These are phyloP conservation scores for Phanerochaete carnosa DNA, from an alignment of 768 basidiomycete species.

Conservation along the genomic window DNA sequence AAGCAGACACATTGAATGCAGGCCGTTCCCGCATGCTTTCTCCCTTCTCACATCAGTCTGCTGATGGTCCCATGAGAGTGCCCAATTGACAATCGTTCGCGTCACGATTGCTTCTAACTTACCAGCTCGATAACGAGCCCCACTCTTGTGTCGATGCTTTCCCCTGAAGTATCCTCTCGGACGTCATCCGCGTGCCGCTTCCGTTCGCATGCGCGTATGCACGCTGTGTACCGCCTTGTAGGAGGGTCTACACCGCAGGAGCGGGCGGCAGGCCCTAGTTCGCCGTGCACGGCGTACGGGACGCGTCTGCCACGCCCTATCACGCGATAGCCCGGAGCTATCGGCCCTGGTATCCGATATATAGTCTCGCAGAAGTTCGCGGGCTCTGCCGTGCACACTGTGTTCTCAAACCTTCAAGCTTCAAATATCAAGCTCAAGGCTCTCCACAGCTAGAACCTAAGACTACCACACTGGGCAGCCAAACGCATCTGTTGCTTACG, in stretches of 20 bases:
- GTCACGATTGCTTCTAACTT: background rate
- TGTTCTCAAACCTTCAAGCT: too few relatives aligned
- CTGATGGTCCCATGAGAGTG: slow-evolving; percentile 1
- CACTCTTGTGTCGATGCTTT: background rate
- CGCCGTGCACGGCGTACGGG: background rate
- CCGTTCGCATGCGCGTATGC: background rate
- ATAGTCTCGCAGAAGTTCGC: background rate
- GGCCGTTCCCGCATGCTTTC: background rate
- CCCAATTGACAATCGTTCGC: background rate
- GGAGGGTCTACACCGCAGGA: background rate
- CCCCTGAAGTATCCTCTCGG: background rate
- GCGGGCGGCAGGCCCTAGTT: background rate
- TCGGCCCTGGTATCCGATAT: background rate
- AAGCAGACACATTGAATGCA: background rate
- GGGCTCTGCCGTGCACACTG: background rate
- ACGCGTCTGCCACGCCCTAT: background rate
- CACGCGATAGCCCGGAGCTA: background rate
- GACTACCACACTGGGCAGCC: too few relatives aligned
- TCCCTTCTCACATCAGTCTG: slow-evolving; percentile 5
- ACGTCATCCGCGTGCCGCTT: background rate
- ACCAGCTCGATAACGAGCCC: background rate
- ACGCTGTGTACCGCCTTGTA: background rate
- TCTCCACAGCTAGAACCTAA: too few relatives aligned
- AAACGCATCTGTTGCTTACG: background rate
- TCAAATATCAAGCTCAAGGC: too few relatives aligned